Evolutionary conservation across 1,284 basidiomycete genomes (phyloP).

Genomic region (Heterobasidion parviporum): DNA sequence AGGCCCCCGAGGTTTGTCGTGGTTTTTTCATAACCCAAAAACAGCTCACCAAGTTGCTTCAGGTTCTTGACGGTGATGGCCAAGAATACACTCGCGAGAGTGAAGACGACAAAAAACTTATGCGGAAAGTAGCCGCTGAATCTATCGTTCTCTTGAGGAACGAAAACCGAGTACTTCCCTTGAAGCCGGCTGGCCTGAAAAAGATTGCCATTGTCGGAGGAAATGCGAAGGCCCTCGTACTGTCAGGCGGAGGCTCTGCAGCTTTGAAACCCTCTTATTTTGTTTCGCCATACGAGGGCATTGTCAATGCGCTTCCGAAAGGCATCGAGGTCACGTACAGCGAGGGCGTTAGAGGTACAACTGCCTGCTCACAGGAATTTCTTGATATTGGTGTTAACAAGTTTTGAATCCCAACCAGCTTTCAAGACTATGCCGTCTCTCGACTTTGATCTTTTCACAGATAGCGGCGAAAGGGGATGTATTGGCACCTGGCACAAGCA

Average conservation of each 20-base stretch:
- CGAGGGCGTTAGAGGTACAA: slow-evolving; percentile 51
- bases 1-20: slow-evolving; percentile 29
- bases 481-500: slow-evolving; percentile 53
- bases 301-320: slow-evolving; percentile 36
- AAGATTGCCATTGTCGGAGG: slow-evolving; percentile 12
- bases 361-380: neutral
- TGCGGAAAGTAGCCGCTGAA: slow-evolving; percentile 50
- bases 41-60: neutral
- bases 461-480: slow-evolving; percentile 55
- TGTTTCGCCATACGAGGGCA: slow-evolving; percentile 49
- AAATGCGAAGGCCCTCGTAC: slow-evolving; percentile 28
- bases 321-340: slow-evolving; percentile 40
- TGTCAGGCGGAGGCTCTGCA: slow-evolving; percentile 43
- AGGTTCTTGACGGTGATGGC: slow-evolving; percentile 57
- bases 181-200: slow-evolving; percentile 16
- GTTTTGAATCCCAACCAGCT: slow-evolving; percentile 25
- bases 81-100: slow-evolving; percentile 51
- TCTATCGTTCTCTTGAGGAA: slow-evolving; percentile 71
- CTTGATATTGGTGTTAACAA: neutral
- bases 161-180: slow-evolving; percentile 35
- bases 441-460: slow-evolving; percentile 53
- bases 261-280: slow-evolving; percentile 38
- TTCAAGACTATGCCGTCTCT: slow-evolving; percentile 55
- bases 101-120: slow-evolving; percentile 44
- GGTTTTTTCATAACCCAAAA: neutral